Percentiles rank a stretch among this genome's conserved stretches.
Evolutionary conservation across 106 monocot species (phyloP).

Genomic region (Dendrobium catenatum): DNA sequence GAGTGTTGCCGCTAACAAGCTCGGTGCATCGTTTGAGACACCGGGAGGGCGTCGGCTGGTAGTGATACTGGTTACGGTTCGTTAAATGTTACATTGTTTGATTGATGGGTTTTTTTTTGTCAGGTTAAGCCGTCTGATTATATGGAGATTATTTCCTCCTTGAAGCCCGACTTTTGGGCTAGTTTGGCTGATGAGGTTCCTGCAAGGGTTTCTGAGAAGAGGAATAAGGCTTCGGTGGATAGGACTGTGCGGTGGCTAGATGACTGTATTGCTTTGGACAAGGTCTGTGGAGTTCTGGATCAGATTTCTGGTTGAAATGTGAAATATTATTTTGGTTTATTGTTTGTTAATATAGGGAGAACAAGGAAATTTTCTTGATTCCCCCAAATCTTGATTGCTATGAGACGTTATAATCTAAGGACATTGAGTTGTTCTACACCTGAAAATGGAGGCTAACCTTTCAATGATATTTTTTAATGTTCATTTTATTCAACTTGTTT

Average conservation of each 20-base stretch:
- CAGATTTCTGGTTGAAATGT: not conserved
- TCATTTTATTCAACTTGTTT: not conserved
- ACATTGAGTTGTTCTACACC: not conserved
- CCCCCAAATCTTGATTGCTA: not conserved
- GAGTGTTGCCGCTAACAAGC: constrained; percentile 54
- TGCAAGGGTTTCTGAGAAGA: constrained; percentile 79
- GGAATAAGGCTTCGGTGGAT: constrained; percentile 80
- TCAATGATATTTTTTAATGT: not conserved
- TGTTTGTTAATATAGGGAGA: not conserved
- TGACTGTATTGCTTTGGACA: constrained; percentile 67
- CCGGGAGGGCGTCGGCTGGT: constrained; percentile 78
- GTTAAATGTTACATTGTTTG: not conserved
- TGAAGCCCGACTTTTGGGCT: constrained; percentile 81
- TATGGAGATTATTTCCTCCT: constrained; percentile 66
- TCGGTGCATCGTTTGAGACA: constrained; percentile 92
- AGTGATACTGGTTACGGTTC: not conserved
- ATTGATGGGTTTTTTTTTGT: constrained; percentile 2
- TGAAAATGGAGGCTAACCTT: not conserved
- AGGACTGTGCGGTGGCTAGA: constrained; percentile 94
- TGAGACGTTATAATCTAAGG: not conserved
- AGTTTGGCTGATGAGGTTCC: constrained; percentile 98
- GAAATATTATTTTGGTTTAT: not conserved
- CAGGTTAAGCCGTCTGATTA: constrained; percentile 74
- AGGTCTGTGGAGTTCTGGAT: constrained; percentile 26
- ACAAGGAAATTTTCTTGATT: not conserved